Conservation (phyloP, 148 eudicot genomes). For the Bassia scoparia region DNA sequence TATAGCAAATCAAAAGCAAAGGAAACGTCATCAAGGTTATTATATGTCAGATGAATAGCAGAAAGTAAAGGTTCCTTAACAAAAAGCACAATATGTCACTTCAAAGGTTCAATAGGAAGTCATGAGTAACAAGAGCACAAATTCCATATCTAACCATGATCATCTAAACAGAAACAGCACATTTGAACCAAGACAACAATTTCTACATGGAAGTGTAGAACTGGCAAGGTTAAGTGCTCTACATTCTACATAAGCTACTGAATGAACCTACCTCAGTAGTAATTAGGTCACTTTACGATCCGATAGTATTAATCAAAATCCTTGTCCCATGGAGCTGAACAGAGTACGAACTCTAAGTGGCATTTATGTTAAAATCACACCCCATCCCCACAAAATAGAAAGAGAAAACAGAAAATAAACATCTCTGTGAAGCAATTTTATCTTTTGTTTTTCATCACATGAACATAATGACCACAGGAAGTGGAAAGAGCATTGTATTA, state of each 20-base stretch:
- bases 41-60: background rate
- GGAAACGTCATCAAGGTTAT: background rate
- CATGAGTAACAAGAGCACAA: conserved; percentile 7
- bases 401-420: background rate
- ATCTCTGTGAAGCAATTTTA: background rate
- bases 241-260: background rate
- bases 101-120: background rate
- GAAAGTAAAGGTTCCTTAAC: background rate
- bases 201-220: background rate
- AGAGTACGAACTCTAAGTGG: background rate
- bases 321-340: background rate
- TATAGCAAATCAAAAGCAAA: background rate
- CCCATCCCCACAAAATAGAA: background rate
- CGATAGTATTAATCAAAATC: background rate
- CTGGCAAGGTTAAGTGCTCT: background rate
- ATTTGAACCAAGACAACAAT: background rate
- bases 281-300: conserved; percentile 2
- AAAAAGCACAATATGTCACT: background rate
- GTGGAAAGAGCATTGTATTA: conserved; percentile 20
- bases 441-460: conserved; percentile 3
- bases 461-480: conserved; percentile 22
- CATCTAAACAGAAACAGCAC: background rate
- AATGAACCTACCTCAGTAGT: background rate
- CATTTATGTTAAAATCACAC: background rate
- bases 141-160: background rate